Conservation (phyloP, 345 rosid species). For the Viola odorata region DNA sequence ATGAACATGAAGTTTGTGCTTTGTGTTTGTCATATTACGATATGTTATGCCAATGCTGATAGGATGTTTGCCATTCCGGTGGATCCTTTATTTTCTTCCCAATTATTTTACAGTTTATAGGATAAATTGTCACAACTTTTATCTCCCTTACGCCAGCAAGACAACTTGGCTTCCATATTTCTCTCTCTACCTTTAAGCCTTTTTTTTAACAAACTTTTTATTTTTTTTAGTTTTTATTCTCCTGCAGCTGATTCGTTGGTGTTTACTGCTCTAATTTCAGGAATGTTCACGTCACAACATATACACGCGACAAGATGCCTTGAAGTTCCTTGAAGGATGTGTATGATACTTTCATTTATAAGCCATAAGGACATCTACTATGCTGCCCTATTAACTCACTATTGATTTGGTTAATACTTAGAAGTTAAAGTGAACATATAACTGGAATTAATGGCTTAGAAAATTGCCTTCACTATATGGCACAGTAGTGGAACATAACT, state of each 20-base stretch:
- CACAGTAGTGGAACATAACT: not conserved
- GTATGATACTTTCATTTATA: slow-evolving; percentile 29
- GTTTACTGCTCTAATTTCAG: slow-evolving; percentile 41
- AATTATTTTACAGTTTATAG: not conserved
- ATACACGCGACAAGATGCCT: slow-evolving; percentile 57
- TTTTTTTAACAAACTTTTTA: not conserved
- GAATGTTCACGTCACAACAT: slow-evolving; percentile 67
- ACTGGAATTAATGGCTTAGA: not conserved
- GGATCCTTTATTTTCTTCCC: too few species aligned
- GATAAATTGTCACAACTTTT: not conserved
- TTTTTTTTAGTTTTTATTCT: not conserved
- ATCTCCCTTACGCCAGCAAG: not conserved
- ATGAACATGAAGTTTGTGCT: too few species aligned
- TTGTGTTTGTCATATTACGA: too few species aligned
- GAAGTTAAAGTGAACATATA: not conserved
- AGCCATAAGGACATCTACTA: not conserved
- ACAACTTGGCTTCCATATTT: not conserved
- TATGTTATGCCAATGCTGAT: too few species aligned
- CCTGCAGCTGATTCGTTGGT: slow-evolving; percentile 11
- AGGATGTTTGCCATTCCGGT: too few species aligned
- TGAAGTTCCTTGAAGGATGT: slow-evolving; percentile 71
- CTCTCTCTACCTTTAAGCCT: not conserved
- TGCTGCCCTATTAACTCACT: not conserved
- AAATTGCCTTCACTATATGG: not conserved
- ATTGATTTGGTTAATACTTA: not conserved